These are phyloP conservation scores for Pythium angustatum DNA, from an alignment of 352 stramenopile species.

Conservation along the genomic window DNA sequence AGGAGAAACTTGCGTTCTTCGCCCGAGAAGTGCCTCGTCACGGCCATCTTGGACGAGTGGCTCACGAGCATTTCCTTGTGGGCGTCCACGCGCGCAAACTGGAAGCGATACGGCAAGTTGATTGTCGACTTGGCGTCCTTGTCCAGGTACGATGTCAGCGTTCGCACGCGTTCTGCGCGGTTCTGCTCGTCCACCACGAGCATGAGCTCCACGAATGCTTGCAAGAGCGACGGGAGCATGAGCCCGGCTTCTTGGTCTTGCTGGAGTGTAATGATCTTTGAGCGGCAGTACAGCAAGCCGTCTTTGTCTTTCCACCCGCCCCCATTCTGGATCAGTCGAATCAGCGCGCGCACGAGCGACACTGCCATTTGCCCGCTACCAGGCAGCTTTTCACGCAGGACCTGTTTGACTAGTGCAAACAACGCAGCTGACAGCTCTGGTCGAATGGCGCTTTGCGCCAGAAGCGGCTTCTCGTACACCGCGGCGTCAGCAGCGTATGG, in stretches of 20 bases:
- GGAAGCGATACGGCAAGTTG: slow-evolving; percentile 73
- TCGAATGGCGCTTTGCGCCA: slow-evolving; percentile 34
- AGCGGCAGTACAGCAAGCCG: slow-evolving; percentile 79
- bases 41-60: slow-evolving; percentile 78
- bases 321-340: slow-evolving; percentile 61
- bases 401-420: slow-evolving; percentile 75
- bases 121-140: slow-evolving; percentile 51
- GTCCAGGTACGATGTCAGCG: slow-evolving; percentile 55
- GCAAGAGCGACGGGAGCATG: slow-evolving; percentile 72
- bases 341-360: slow-evolving; percentile 64
- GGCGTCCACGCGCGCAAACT: slow-evolving; percentile 54
- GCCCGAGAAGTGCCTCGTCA: slow-evolving; percentile 68
- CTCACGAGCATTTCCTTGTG: slow-evolving; percentile 80
- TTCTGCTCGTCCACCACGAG: slow-evolving; percentile 81
- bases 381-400: slow-evolving; percentile 61
- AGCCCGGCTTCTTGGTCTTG: slow-evolving; percentile 81
- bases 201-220: slow-evolving; percentile 84
- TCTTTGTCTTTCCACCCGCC: slow-evolving; percentile 71
- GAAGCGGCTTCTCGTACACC: neutral
- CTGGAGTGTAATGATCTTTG: slow-evolving; percentile 82
- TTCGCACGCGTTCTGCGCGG: slow-evolving; percentile 41
- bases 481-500: neutral
- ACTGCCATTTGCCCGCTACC: slow-evolving; percentile 55
- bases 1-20: slow-evolving; percentile 81
- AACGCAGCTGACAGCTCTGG: slow-evolving; percentile 62